Conservation (phyloP, 805 yeast species). For the Cyberlindnera mycetangii region DNA sequence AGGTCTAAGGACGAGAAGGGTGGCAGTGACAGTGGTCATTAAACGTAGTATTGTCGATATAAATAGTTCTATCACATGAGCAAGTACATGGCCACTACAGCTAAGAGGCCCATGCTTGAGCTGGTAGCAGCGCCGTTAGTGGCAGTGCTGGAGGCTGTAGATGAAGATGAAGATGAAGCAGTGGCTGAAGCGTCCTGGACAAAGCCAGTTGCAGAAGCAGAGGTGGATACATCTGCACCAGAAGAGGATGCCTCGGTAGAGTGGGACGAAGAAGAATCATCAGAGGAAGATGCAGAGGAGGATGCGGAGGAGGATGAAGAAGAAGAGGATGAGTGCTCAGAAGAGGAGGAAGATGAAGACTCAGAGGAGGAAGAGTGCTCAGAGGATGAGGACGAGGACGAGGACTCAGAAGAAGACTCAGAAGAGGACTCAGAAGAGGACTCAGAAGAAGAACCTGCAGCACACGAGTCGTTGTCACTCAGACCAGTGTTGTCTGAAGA, state of each 20-base stretch:
- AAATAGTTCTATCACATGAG: background rate
- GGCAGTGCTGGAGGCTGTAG: background rate
- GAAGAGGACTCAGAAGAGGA: slow-evolving; percentile 17
- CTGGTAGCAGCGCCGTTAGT: background rate
- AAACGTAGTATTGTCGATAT: too few relatives aligned
- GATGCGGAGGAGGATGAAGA: background rate
- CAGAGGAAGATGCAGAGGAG: background rate
- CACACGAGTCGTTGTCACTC: slow-evolving; percentile 40
- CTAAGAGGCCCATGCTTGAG: background rate
- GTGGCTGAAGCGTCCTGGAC: slow-evolving; percentile 5
- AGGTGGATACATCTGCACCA: too few relatives aligned
- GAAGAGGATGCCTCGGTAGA: background rate
- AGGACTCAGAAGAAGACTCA: slow-evolving; percentile 7
- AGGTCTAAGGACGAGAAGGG: too few relatives aligned
- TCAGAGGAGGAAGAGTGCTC: slow-evolving; percentile 3
- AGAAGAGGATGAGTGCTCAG: slow-evolving; percentile 1
- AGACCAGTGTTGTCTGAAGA: slow-evolving; percentile 61
- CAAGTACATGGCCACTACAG: slow-evolving; percentile 1
- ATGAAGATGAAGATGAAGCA: too few relatives aligned
- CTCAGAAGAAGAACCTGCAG: slow-evolving; percentile 21
- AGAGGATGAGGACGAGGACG: slow-evolving; percentile 10
- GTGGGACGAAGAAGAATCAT: background rate
- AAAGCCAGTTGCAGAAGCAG: slow-evolving; percentile 6
- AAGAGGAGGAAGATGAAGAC: slow-evolving; percentile 3
- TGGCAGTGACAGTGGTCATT: too few relatives aligned